Base-by-base conservation (phyloP, 1,139 yeast genomes). In the Cylindricascospora bacillispora region DNA sequence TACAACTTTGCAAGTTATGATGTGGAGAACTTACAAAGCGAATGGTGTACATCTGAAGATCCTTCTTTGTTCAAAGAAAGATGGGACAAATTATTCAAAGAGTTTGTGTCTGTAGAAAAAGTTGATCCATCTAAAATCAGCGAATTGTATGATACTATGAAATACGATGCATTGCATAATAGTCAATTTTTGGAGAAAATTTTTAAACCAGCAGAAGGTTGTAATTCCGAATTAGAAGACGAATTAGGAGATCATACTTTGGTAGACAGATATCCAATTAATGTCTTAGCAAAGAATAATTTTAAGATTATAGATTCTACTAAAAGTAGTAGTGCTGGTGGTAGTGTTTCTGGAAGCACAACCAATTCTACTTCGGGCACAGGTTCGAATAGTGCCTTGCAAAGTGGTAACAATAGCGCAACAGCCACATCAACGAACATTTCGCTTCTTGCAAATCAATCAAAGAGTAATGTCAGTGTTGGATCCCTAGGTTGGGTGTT, bases 31-130 rank as follows among this genome's bases (percentile, higher is more conserved):
- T 73, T 85, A 58, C 95, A 86, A 54, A 57, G 66, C 10, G 65
- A 73, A 32, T 92, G 99, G 99, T 92, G 99, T 53, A 86, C 97
- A 57, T 92, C 85, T 16, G 99, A 92, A 54, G 95, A 89, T 52
- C 89, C 98, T 2, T 60, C 68, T 37, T 59, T 92, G 38, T 89
- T 92, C 58, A 76, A 74, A 41, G 99, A 92, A 59, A 70, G 99
- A 50, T 92, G 99, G 99, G 95, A 89, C 47, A 92, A 92, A 54
- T 63, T 92, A 29, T 92, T 92, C 56, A 81, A 74, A 43, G 99
- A 92, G 55, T 92, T 92, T 57, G 74, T 77, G 20, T 74, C 82
- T 29, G 93, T 85, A 28, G 99, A 92, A 44, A 92, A 92, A 57
- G 94, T 93, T 1, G 98, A 92, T 56, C 99, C 99, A 13, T 79